Conservation (phyloP, 2,329 filamentous ascomycete genomes). For the Claviceps fusiformis region DNA sequence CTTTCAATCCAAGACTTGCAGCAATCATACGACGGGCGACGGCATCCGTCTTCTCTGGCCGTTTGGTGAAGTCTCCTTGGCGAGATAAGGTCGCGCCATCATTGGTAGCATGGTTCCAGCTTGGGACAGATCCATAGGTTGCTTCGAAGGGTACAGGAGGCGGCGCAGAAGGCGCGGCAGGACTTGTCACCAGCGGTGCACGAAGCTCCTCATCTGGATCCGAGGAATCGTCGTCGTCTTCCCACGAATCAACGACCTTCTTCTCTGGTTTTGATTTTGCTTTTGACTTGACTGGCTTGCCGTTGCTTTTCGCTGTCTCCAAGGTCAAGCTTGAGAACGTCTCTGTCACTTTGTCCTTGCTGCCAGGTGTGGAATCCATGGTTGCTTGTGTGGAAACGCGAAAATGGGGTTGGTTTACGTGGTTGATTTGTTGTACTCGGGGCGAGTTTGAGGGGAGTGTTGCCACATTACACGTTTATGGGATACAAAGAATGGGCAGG, state of each 20-base stretch:
- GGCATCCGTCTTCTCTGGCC: slow-evolving; percentile 87
- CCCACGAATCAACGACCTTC: slow-evolving; percentile 31
- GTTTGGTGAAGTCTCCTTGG: slow-evolving; percentile 15
- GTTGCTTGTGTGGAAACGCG: neutral
- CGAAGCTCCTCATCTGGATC: slow-evolving; percentile 17
- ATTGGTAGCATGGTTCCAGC: slow-evolving; percentile 1
- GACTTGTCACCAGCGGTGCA: slow-evolving; percentile 28
- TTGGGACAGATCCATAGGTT: slow-evolving; percentile 1
- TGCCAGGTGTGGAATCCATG: slow-evolving; percentile 13
- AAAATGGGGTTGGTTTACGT: neutral
- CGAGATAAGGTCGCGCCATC: neutral
- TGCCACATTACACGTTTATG: neutral
- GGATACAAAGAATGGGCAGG: neutral
- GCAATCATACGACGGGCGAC: slow-evolving; percentile 85
- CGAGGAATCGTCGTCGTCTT: slow-evolving; percentile 44
- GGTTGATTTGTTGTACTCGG: neutral
- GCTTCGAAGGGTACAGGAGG: slow-evolving; percentile 56
- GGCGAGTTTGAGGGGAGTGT: neutral
- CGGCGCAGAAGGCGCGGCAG: slow-evolving; percentile 32
- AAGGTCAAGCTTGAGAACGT: slow-evolving; percentile 21
- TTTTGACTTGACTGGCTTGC: slow-evolving; percentile 1
- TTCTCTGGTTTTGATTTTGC: slow-evolving; percentile 13
- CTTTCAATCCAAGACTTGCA: slow-evolving; percentile 67
- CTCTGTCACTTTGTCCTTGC: slow-evolving; percentile 15
- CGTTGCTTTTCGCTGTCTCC: slow-evolving; percentile 8